phyloP scores from a whole-genome alignment of 116 monocot genomes.

The Papilionanthe hybrid region DNA sequence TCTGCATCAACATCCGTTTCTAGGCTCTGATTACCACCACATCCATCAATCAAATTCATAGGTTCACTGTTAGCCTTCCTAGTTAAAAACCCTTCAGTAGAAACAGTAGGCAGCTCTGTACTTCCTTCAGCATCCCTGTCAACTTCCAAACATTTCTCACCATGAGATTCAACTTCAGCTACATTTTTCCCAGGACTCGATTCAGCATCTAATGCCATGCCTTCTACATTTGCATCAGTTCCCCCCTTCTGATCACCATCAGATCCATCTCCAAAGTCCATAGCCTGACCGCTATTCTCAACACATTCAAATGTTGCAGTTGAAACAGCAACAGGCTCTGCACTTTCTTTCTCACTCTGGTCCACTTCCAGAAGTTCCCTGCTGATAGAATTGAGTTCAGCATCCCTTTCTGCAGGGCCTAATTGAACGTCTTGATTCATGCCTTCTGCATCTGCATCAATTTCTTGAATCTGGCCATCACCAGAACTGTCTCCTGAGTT shows the following conservation, averaged over 20 bases:
- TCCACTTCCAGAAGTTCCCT: not conserved
- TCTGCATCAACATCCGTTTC: not conserved
- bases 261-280: not conserved
- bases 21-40: not conserved
- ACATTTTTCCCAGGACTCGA: not conserved
- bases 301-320: not conserved
- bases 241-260: not conserved
- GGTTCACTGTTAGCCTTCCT: no score
- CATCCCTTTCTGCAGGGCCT: not conserved
- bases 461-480: not conserved
- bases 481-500: not conserved
- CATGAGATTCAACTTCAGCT: not conserved
- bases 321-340: not conserved
- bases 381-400: not conserved
- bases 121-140: not conserved
- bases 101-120: not conserved
- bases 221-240: slow-evolving; percentile 4
- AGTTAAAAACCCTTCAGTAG: not conserved
- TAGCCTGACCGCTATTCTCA: not conserved
- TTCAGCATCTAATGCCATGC: no score
- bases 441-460: not conserved
- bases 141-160: not conserved
- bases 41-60: not conserved
- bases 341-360: not conserved
- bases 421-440: not conserved